Percentiles rank a stretch among this genome's conserved stretches.
phyloP scores from a whole-genome alignment of 2,329 filamentous ascomycete genomes.

The Triangularia verruculosa region DNA sequence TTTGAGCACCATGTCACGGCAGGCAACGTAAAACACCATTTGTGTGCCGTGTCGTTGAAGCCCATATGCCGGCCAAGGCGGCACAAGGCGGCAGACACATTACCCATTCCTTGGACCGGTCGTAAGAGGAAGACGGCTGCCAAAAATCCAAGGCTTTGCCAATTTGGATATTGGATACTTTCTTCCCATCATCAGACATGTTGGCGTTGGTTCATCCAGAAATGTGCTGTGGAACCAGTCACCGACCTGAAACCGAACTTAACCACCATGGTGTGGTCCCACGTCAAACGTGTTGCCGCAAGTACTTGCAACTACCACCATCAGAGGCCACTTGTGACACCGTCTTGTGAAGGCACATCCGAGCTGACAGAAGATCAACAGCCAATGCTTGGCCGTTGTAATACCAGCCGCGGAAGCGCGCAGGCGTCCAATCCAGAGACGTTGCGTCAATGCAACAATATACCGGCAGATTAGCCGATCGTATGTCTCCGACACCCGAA shows the following conservation, averaged over 20 bases:
- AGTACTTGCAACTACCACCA: background rate
- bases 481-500: conserved; percentile 16
- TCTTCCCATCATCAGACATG: background rate
- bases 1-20: background rate
- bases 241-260: background rate
- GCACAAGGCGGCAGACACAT: background rate
- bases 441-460: conserved; percentile 1
- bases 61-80: background rate
- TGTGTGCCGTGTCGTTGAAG: background rate
- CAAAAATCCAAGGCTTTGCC: conserved; percentile 2
- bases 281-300: background rate
- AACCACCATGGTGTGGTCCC: background rate
- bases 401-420: conserved; percentile 5
- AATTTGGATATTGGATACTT: background rate
- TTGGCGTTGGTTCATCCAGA: background rate
- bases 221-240: background rate
- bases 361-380: background rate
- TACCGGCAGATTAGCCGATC: conserved; percentile 19
- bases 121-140: background rate
- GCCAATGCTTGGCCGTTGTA: conserved; percentile 9
- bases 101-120: background rate
- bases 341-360: background rate
- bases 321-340: background rate
- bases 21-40: background rate
- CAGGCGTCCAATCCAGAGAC: conserved; percentile 7